Evolutionary conservation across 2,329 filamentous ascomycete species (phyloP), one percentile per base, ranked within the genome.

Genomic region (Venturia oleaginea): DNA sequence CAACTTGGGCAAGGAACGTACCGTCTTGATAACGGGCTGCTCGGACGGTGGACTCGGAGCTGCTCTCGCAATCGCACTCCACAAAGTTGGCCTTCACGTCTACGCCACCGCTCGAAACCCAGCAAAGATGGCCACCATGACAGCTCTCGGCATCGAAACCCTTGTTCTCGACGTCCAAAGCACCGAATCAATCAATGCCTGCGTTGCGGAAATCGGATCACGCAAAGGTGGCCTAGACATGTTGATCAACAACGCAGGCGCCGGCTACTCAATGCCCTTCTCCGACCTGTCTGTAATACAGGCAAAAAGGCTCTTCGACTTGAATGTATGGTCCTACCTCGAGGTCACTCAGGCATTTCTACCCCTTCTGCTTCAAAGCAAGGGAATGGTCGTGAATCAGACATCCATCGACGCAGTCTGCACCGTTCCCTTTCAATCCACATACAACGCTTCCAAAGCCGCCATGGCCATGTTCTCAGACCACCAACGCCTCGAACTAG

Each of bases 41-140:
- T 67, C 64, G 3, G 72, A 71, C 19, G 76, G 75, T 55, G 75
- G 78, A 38, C 72, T 79, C 15, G 79, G 79, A 11, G 68, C 69
- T 0, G 77, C 76, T 1, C 71, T 81, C 1, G 76, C 75, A 1
- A 63, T 69, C 1, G 72, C 70, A 24, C 76, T 80, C 67, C 71
- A 74, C 62, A 66, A 73, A 42, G 65, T 67, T 4, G 75, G 75
- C 4, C 73, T 71, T n/a, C 70, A 74, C 38, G 77, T 81, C 65
- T 77, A 75, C 67, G 79, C 77, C 2, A 79, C 78, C 0, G 73
- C 75, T 4, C 76, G 78, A 17, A 70, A 75, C 55, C 66, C 68
- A 1, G 66, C 70, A 19, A 78, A 77, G 63, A 72, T 75, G 68
- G 61, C 62, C 19, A 59, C 68, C 46, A 66, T 70, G 54, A 61